Conservation (phyloP, 148 eudicot genomes). For the Dysphania ambrosioides region DNA sequence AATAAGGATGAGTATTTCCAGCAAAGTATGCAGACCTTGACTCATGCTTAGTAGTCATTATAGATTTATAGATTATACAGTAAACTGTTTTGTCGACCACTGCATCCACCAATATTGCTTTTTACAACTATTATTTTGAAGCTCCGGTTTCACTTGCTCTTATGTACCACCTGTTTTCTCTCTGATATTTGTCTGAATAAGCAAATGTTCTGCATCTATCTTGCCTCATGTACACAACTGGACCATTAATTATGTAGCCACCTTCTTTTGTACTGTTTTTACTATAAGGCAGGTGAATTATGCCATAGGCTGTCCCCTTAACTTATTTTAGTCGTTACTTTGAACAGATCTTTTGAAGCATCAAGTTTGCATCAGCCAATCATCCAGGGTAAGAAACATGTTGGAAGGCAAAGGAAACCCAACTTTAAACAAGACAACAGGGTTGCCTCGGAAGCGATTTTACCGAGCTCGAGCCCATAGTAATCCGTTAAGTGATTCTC, state of each 20-base stretch:
- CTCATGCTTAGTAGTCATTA: background rate
- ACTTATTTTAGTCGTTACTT: conserved; percentile 3
- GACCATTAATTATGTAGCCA: background rate
- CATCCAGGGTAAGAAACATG: conserved; percentile 30
- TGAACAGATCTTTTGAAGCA: conserved; percentile 6
- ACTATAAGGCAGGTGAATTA: background rate
- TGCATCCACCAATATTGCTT: background rate
- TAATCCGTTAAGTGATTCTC: conserved; percentile 92
- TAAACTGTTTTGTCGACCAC: background rate
- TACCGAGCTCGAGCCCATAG: conserved; percentile 95
- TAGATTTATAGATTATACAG: background rate
- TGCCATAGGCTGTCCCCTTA: background rate
- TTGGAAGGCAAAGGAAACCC: conserved; percentile 47
- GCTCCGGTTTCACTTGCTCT: background rate
- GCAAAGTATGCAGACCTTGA: background rate
- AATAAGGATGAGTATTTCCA: too few species aligned
- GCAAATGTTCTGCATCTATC: background rate
- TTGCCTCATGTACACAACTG: background rate
- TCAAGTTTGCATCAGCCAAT: background rate
- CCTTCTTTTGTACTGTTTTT: background rate
- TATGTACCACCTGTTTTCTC: background rate
- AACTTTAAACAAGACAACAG: conserved; percentile 63
- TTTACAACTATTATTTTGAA: background rate
- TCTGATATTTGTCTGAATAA: background rate
- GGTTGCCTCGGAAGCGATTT: conserved; percentile 82